A percentile compares a stretch with the other conserved stretches of the same genome.
These are phyloP conservation scores for Stagonosporopsis tanaceti DNA, from an alignment of 2,329 filamentous ascomycete species.

Conservation along the genomic window DNA sequence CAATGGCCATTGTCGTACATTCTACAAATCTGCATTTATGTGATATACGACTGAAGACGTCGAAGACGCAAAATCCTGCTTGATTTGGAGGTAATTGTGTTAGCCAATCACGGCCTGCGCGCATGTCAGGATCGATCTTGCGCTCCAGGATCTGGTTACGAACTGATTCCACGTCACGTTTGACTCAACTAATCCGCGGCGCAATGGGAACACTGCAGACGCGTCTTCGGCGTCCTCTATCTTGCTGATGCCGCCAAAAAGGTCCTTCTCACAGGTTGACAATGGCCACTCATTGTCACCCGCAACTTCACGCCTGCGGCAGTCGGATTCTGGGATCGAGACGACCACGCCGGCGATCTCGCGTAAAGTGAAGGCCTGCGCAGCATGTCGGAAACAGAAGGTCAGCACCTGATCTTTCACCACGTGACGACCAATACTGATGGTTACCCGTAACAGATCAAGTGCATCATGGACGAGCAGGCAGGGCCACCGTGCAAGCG, in stretches of 20 bases:
- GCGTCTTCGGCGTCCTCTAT: slow-evolving; percentile 1
- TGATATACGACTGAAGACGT: background rate
- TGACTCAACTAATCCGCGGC: slow-evolving; percentile 13
- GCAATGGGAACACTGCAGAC: slow-evolving; percentile 13
- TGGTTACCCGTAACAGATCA: slow-evolving; percentile 48
- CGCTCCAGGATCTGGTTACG: slow-evolving; percentile 8
- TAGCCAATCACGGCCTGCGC: slow-evolving; percentile 7
- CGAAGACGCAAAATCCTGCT: background rate
- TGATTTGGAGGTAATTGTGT: background rate
- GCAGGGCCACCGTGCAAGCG: slow-evolving; percentile 59
- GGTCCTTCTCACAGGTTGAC: slow-evolving; percentile 34
- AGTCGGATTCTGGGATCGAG: slow-evolving; percentile 16
- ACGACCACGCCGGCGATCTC: slow-evolving; percentile 38
- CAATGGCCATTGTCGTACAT: background rate
- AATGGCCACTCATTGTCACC: slow-evolving; percentile 24
- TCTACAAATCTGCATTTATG: background rate
- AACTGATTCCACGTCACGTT: slow-evolving; percentile 13
- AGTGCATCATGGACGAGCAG: slow-evolving; percentile 59
- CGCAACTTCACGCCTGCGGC: slow-evolving; percentile 18
- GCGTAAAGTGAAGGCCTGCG: slow-evolving; percentile 55
- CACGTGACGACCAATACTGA: slow-evolving; percentile 2
- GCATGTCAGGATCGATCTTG: background rate
- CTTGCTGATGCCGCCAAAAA: slow-evolving; percentile 32
- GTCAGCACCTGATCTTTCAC: slow-evolving; percentile 14
- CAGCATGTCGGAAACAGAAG: slow-evolving; percentile 63